Percentiles rank a stretch among this genome's conserved stretches.
These are phyloP conservation scores for Starmerella vitae DNA, from an alignment of 805 yeast genomes.

Conservation along the genomic window DNA sequence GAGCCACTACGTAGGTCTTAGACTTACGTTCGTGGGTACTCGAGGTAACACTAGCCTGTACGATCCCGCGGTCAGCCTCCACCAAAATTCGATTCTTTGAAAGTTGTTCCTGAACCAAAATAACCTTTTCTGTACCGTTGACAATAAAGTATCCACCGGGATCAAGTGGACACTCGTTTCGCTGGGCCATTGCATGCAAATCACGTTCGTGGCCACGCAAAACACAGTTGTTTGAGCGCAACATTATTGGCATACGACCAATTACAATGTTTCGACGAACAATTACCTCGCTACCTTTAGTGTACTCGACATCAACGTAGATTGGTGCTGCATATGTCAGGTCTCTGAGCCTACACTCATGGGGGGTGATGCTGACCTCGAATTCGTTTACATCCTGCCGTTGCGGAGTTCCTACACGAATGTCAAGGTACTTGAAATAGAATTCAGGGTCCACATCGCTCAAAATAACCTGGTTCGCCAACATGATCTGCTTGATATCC, in stretches of 20 bases:
- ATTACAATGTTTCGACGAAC: constrained; percentile 83
- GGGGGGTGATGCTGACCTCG: constrained; percentile 43
- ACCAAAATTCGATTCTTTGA: constrained; percentile 95
- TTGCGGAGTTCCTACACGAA: constrained; percentile 59
- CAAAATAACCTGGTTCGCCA: constrained; percentile 76
- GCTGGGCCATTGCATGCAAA: constrained; percentile 49
- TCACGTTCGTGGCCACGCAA: constrained; percentile 57
- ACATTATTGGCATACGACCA: constrained; percentile 98
- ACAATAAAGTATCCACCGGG: constrained; percentile 98
- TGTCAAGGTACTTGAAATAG: constrained; percentile 82
- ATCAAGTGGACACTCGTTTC: constrained; percentile 91
- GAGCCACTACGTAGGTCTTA: constrained; percentile 88
- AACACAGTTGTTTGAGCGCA: constrained; percentile 83
- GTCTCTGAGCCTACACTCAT: constrained; percentile 89
- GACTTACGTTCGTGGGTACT: constrained; percentile 97
- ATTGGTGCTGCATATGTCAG: constrained; percentile 91
- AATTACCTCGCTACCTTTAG: constrained; percentile 85
- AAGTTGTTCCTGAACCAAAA: constrained; percentile 90
- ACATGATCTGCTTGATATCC: constrained; percentile 81
- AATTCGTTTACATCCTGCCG: constrained; percentile 28
- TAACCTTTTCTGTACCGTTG: constrained; percentile 88
- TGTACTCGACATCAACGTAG: constrained; percentile 92
- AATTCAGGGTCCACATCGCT: constrained; percentile 97
- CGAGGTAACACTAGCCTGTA: constrained; percentile 95
- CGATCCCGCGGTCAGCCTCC: constrained; percentile 89